These are phyloP conservation scores for Pseudonitzschia multiseries DNA, from an alignment of 108 stramenopile species.

Conservation along the genomic window DNA sequence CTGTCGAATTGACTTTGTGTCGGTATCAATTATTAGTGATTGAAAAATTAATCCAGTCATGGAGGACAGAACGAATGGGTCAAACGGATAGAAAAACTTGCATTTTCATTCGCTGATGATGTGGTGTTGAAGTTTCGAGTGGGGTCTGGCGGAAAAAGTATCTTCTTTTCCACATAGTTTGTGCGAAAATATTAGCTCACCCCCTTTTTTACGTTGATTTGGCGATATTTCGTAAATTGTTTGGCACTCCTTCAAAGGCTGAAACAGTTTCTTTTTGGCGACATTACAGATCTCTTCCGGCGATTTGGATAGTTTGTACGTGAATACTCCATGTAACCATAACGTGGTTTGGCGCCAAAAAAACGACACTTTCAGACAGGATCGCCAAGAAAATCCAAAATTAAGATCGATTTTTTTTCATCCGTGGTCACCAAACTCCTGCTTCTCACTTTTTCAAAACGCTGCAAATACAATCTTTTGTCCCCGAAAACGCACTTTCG, in stretches of 20 bases:
- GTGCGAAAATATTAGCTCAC: background rate
- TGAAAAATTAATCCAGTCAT: no score
- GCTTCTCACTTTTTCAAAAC: background rate
- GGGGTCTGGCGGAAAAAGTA: background rate
- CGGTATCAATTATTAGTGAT: no score
- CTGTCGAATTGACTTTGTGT: no score
- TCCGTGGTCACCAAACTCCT: background rate
- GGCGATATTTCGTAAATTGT: background rate
- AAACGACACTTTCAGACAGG: background rate
- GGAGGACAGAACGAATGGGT: no score
- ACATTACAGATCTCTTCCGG: background rate
- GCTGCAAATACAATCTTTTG: background rate
- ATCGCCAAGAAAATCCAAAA: conserved; percentile 8
- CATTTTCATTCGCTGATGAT: background rate
- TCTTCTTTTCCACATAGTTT: background rate
- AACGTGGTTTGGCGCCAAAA: background rate
- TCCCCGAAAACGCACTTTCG: no score
- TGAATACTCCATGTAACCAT: background rate
- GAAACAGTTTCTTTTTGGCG: background rate
- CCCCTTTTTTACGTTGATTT: conserved; percentile 1
- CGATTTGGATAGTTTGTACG: background rate
- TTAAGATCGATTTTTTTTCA: background rate
- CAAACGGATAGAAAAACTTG: no score
- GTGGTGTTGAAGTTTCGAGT: background rate
- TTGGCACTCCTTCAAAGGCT: background rate